These are phyloP conservation scores for Ophiostoma perfectum DNA, from an alignment of 2,329 filamentous ascomycete genomes.

Conservation along the genomic window DNA sequence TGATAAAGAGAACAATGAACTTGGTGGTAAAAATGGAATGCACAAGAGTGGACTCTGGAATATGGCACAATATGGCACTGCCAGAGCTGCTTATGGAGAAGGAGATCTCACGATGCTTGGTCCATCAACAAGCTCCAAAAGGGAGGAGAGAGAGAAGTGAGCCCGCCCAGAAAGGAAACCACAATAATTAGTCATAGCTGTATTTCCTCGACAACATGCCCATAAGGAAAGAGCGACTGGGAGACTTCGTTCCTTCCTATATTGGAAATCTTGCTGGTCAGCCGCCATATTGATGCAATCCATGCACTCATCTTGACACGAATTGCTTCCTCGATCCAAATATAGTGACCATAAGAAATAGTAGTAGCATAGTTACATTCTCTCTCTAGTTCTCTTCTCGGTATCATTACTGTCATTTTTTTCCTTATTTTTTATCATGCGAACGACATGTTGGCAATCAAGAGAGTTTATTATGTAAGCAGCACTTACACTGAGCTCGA, in stretches of 20 bases:
- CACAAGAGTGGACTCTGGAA: not conserved
- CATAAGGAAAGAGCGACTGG: constrained; percentile 9
- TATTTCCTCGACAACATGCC: not conserved
- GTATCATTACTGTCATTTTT: too few species aligned
- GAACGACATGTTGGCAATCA: not conserved
- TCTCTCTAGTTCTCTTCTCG: too few species aligned
- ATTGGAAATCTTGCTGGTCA: not conserved
- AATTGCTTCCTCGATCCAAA: too few species aligned
- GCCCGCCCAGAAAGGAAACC: not conserved
- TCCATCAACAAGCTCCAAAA: not conserved
- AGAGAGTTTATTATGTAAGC: not conserved
- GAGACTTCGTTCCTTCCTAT: not conserved
- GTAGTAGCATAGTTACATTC: too few species aligned
- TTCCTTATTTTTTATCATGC: too few species aligned
- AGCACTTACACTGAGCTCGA: constrained; percentile 5
- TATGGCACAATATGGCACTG: not conserved
- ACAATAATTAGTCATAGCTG: not conserved
- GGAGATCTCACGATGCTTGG: not conserved
- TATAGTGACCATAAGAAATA: too few species aligned
- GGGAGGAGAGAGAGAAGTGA: not conserved
- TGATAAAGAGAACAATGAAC: not conserved
- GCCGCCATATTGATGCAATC: too few species aligned
- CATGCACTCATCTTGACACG: too few species aligned
- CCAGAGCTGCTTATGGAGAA: not conserved
- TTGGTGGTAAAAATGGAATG: not conserved